phyloP scores from a whole-genome alignment of 129 eudicot genomes.

The Pittosporum tobira region DNA sequence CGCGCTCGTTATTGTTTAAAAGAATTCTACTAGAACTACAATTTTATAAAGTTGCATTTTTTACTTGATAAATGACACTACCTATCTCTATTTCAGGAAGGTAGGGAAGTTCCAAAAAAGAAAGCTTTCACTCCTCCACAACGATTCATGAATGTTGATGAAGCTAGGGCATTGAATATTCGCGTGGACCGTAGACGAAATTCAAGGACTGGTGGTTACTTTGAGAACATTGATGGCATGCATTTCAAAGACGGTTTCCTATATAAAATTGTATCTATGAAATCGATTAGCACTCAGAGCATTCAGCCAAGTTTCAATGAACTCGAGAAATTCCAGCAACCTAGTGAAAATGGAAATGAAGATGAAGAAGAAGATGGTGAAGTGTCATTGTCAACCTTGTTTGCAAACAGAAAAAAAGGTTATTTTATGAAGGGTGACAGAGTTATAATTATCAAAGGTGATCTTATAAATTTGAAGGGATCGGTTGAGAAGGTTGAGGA shows the following conservation, averaged over 20 bases:
- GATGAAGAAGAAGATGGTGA: too few species aligned
- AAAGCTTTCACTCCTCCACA: conserved; percentile 90
- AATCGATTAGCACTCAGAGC: conserved; percentile 68
- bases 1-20: not conserved
- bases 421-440: conserved; percentile 95
- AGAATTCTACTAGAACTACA: too few species aligned
- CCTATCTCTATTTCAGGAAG: conserved; percentile 50
- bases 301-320: conserved; percentile 93
- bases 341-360: conserved; percentile 71
- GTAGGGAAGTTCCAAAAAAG: conserved; percentile 82
- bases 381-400: conserved; percentile 67
- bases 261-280: conserved; percentile 73
- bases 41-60: too few species aligned
- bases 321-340: conserved; percentile 82
- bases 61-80: too few species aligned
- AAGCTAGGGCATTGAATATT: conserved; percentile 90
- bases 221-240: conserved; percentile 69
- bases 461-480: conserved; percentile 75
- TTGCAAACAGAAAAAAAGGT: conserved; percentile 88
- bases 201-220: conserved; percentile 75
- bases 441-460: conserved; percentile 81
- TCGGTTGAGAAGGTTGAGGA: conserved; percentile 95
- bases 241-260: conserved; percentile 89
- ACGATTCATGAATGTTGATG: conserved; percentile 88
- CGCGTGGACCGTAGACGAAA: conserved; percentile 87